Conservation (phyloP, 2,329 filamentous ascomycete species). For the Cadophora luteo-olivacea region DNA sequence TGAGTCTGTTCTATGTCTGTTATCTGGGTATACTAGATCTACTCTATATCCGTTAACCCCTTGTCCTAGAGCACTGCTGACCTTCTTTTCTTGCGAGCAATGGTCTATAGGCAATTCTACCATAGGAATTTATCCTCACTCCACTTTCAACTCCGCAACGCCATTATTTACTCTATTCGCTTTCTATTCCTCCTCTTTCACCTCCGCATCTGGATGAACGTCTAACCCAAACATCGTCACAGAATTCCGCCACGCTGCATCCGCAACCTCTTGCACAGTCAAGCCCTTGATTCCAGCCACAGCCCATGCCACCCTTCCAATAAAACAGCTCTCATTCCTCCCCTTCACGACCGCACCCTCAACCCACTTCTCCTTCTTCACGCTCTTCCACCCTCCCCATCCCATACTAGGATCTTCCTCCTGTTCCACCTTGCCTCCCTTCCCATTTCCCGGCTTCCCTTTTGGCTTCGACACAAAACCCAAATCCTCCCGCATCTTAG, state of each 20-base stretch:
- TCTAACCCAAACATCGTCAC: slow-evolving; percentile 79
- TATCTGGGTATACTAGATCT: no score
- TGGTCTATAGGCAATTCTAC: no score
- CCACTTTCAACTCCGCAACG: not conserved
- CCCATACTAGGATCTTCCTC: slow-evolving; percentile 11
- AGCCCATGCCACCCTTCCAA: slow-evolving; percentile 85
- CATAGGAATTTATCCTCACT: no score
- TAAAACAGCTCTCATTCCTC: slow-evolving; percentile 89
- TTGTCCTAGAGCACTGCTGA: no score
- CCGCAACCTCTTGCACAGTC: slow-evolving; percentile 79
- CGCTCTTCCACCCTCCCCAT: slow-evolving; percentile 70
- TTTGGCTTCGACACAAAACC: not conserved
- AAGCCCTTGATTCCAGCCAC: slow-evolving; percentile 87
- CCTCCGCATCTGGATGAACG: not conserved
- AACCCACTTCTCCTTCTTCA: slow-evolving; percentile 96
- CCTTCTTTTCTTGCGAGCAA: no score
- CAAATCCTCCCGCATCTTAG: slow-evolving; percentile 36
- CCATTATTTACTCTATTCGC: not conserved
- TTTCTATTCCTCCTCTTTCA: not conserved
- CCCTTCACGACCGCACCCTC: slow-evolving; percentile 92
- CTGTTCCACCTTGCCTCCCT: not conserved
- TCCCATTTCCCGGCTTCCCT: not conserved
- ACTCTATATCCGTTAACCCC: no score
- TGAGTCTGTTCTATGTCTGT: no score
- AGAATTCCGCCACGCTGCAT: slow-evolving; percentile 86